These are phyloP conservation scores for Suillus plorans DNA, from an alignment of 768 basidiomycete genomes.

Conservation along the genomic window DNA sequence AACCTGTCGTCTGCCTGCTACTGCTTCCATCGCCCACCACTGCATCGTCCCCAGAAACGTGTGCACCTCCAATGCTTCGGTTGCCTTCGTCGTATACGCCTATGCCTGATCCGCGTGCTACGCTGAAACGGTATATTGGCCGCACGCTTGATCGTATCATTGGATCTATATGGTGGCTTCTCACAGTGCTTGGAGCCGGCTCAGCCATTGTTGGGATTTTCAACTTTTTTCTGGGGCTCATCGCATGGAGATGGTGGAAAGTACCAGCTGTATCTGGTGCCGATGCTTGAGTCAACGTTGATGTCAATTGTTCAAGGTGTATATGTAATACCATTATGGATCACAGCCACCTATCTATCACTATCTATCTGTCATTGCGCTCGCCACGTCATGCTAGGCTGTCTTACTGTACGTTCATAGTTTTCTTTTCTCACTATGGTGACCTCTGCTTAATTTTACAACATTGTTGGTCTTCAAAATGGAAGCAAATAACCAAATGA, in stretches of 20 bases:
- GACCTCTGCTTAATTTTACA: too few relatives aligned
- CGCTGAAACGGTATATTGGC: slow-evolving; percentile 63
- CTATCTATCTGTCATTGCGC: too few relatives aligned
- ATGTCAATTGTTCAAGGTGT: neutral
- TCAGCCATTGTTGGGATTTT: slow-evolving; percentile 66
- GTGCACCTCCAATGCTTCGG: slow-evolving; percentile 40
- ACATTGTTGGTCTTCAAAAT: too few relatives aligned
- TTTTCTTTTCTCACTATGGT: too few relatives aligned
- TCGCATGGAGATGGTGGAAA: slow-evolving; percentile 63
- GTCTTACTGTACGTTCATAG: too few relatives aligned
- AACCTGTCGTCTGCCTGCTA: slow-evolving; percentile 82
- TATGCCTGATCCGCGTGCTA: slow-evolving; percentile 51
- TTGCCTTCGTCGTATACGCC: slow-evolving; percentile 55
- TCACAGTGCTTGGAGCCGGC: slow-evolving; percentile 77
- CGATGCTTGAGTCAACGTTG: slow-evolving; percentile 16
- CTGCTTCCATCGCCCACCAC: slow-evolving; percentile 44
- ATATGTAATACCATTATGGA: neutral
- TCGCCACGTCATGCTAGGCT: too few relatives aligned
- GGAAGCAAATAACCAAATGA: too few relatives aligned
- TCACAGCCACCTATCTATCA: neutral
- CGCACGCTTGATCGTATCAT: slow-evolving; percentile 68
- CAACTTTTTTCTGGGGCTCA: slow-evolving; percentile 69
- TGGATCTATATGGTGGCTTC: slow-evolving; percentile 77
- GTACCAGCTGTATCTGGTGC: slow-evolving; percentile 11
- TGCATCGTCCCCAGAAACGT: slow-evolving; percentile 24